phyloP scores from a whole-genome alignment of 129 eudicot species.

The Kitagawia praeruptora region DNA sequence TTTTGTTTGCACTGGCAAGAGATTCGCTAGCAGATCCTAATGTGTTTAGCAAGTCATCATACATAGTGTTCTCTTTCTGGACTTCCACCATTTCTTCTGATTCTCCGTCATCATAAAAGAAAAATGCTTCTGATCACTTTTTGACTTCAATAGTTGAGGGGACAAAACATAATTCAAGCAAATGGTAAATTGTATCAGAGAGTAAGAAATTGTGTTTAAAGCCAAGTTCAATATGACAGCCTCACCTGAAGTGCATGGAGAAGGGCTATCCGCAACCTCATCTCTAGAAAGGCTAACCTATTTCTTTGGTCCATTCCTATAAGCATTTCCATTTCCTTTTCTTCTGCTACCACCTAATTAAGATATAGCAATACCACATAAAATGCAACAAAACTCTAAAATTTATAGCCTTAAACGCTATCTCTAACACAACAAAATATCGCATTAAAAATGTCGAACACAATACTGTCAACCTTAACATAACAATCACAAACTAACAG shows the following conservation, averaged over 20 bases:
- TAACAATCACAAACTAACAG: no score
- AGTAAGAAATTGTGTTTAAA: not conserved
- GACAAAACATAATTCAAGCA: not conserved
- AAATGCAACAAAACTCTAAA: not conserved
- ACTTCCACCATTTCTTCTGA: conserved; percentile 31
- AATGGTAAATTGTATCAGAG: not conserved
- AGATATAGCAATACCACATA: not conserved
- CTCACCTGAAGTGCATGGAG: conserved; percentile 34
- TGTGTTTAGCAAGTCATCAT: conserved; percentile 50
- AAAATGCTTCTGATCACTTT: not conserved
- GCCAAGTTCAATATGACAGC: not conserved
- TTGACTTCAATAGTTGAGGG: not conserved
- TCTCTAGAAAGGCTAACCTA: conserved; percentile 14
- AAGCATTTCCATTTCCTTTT: conserved; percentile 2
- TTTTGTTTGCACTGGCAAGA: conserved; percentile 41
- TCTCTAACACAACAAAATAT: not conserved
- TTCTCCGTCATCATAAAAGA: conserved; percentile 34
- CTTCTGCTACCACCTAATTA: conserved; percentile 11
- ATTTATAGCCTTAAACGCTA: not conserved
- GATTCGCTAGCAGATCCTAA: conserved; percentile 45
- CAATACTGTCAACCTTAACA: no score
- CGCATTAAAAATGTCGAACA: no score
- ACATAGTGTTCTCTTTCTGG: conserved; percentile 48
- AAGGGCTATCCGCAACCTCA: conserved; percentile 12
- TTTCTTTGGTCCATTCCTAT: conserved; percentile 21